A percentile compares a stretch with the other conserved stretches of the same genome.
Evolutionary conservation across 1,284 basidiomycete genomes (phyloP).

Genomic region (Erythrobasidium hasegawianum): DNA sequence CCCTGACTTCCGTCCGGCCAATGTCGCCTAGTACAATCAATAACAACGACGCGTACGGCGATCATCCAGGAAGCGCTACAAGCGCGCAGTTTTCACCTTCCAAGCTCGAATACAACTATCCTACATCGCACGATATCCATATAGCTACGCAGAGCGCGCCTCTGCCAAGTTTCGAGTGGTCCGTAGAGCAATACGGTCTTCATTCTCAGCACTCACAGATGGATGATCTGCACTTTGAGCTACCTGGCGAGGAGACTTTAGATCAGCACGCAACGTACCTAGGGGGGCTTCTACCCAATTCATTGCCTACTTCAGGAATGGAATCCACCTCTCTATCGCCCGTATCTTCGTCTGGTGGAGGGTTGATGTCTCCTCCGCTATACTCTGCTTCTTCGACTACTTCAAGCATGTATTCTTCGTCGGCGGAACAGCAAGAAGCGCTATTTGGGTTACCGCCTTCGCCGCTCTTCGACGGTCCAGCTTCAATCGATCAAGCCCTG

Average conservation of each 20-base stretch:
- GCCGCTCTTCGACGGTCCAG: constrained; percentile 2
- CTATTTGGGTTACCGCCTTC: constrained; percentile 19
- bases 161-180: constrained; percentile 31
- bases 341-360: neutral
- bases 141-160: neutral
- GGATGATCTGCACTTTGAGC: neutral
- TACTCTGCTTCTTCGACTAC: constrained; percentile 17
- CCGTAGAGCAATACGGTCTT: constrained; percentile 23
- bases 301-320: no score
- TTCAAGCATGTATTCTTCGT: constrained; percentile 24
- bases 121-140: neutral
- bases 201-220: neutral
- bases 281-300: neutral
- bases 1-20: constrained; percentile 10
- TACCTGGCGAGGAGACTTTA: no score
- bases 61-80: no score
- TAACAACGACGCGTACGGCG: constrained; percentile 7
- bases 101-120: constrained; percentile 5
- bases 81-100: constrained; percentile 10
- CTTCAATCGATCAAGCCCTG: constrained; percentile 26
- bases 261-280: constrained; percentile 2
- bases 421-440: constrained; percentile 7
- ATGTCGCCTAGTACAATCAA: neutral
- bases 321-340: neutral
- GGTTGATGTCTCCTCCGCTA: constrained; percentile 7